Base-by-base conservation (phyloP, 139 green algal species). In the Chlamydomonas sphaeroides region DNA sequence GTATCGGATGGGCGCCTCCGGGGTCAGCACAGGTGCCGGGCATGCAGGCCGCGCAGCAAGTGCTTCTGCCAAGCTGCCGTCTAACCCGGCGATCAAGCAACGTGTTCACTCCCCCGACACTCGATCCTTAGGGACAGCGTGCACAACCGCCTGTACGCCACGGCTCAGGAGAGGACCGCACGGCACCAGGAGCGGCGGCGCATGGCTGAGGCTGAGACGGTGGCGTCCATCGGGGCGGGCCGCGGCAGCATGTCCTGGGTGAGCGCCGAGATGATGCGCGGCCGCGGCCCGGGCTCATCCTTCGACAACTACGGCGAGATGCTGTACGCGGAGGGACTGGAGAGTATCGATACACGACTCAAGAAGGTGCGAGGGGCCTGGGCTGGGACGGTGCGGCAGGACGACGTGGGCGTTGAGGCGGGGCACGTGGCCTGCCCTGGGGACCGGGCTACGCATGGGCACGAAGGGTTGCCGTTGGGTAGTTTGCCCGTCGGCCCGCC, bases 251-350 rank as follows among this genome's bases (percentile, higher is more conserved):
- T 95, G 56, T 91, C 83, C 30, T 93, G 88, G 84, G 91, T 92
- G 61, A 95, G 89, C 77, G 70, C 84, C 61, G 84, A 93, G 76
- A 93, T 97, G 87, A 94, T 93, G 77, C 73, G 80, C 20, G 86
- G 90, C 35, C 87, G 94, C 7, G 92, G 56, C 63, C 38, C 39
- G 30, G 45, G 69, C 21, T 92, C 88, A 18, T 78, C 78, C 1
- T 96, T 93, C 86, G 82, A 86, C 32, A 96, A 95, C 80, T 96
- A 97, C 63, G 93, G 93, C 28, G 92, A 96, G 88, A 93, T 95
- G 83, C 87, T 97, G 65, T 97, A 97, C 73, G 90, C 92, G 65
- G 93, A 97, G 86, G 93, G 93, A 18, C 61, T 93, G 68, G 91
- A 95, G 75, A 61, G 75, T 14, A 68, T 87, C 51, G 80, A 82